Percentiles rank a stretch among this genome's conserved stretches.
Conservation (phyloP, 768 basidiomycete species). For the Mycena galopus region DNA sequence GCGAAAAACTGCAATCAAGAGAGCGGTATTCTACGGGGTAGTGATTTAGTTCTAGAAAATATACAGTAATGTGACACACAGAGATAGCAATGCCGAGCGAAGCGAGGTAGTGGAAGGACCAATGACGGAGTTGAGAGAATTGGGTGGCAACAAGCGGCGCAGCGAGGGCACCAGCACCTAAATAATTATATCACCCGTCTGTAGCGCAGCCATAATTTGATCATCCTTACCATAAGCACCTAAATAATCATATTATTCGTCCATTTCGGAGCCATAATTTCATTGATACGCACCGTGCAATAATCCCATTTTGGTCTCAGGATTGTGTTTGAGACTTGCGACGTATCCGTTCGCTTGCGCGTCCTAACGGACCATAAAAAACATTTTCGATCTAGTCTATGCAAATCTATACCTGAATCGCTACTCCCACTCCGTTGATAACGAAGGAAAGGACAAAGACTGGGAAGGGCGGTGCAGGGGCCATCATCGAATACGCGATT, state of each 20-base stretch:
- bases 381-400: background rate
- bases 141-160: slow-evolving; percentile 87
- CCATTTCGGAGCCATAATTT: background rate
- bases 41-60: no score
- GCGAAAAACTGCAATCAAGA: slow-evolving; percentile 73
- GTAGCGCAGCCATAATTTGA: background rate
- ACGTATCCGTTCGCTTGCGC: slow-evolving; percentile 82
- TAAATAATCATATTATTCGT: slow-evolving; percentile 39
- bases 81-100: slow-evolving; percentile 75
- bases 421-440: slow-evolving; percentile 59
- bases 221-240: no score
- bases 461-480: slow-evolving; percentile 74
- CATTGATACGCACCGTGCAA: slow-evolving; percentile 75
- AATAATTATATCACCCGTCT: background rate
- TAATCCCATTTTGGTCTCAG: slow-evolving; percentile 77
- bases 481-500: slow-evolving; percentile 65
- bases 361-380: slow-evolving; percentile 56
- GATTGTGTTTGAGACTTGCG: slow-evolving; percentile 66
- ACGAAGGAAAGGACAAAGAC: slow-evolving; percentile 64
- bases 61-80: no score
- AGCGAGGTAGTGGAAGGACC: slow-evolving; percentile 85
- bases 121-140: slow-evolving; percentile 72
- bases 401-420: slow-evolving; percentile 54
- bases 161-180: slow-evolving; percentile 75
- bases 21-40: slow-evolving; percentile 65